These are phyloP conservation scores for Pyricularia pennisetigena DNA, from an alignment of 2,329 filamentous ascomycete species.

Conservation along the genomic window DNA sequence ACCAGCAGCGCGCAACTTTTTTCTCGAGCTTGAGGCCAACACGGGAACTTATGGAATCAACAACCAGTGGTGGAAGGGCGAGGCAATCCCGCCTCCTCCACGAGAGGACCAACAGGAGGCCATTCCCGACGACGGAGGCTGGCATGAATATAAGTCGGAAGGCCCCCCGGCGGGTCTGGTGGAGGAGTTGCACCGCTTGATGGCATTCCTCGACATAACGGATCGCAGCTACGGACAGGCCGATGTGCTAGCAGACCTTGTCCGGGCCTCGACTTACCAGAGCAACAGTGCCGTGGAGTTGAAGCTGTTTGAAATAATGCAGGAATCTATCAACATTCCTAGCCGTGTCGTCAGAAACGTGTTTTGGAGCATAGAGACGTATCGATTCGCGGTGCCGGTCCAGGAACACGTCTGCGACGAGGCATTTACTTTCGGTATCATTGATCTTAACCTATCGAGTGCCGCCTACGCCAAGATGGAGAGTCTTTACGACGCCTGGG, in stretches of 20 bases:
- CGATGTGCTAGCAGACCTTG: conserved; percentile 30
- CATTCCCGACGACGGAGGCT: conserved; percentile 12
- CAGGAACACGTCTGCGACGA: background rate
- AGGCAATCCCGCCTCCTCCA: conserved; percentile 31
- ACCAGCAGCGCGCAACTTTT: conserved; percentile 44
- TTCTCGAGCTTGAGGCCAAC: conserved; percentile 25
- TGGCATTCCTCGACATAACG: conserved; percentile 53
- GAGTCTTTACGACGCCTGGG: conserved; percentile 25
- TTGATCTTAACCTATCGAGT: conserved; percentile 43
- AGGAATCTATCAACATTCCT: background rate
- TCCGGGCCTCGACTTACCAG: background rate
- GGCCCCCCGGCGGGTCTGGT: conserved; percentile 26
- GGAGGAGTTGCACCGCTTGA: conserved; percentile 49
- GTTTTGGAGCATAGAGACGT: conserved; percentile 1
- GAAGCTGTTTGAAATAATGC: background rate
- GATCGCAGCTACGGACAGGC: conserved; percentile 50
- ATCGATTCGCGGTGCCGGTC: background rate
- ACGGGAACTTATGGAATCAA: conserved; percentile 42
- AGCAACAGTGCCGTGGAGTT: background rate
- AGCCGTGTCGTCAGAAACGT: background rate
- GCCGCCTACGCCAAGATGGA: conserved; percentile 75
- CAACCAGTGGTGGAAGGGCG: conserved; percentile 52
- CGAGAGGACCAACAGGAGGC: conserved; percentile 18
- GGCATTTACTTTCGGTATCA: background rate
- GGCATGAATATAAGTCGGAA: conserved; percentile 7